phyloP scores from a whole-genome alignment of 257 asterid species.

The Mentha longifolia region DNA sequence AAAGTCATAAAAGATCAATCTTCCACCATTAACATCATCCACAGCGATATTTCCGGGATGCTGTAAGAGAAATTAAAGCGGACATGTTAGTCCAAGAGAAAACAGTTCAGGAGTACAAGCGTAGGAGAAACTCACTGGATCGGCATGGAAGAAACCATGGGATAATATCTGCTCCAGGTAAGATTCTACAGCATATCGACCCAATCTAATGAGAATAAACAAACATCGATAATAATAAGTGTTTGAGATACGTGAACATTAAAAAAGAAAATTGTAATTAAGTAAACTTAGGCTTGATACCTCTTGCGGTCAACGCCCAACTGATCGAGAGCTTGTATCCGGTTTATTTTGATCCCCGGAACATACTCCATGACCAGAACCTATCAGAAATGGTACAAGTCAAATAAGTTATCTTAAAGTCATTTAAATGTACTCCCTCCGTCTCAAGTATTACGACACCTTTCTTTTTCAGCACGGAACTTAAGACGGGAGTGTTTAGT shows the following conservation, averaged over 20 bases:
- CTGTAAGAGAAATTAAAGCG: constrained; percentile 39
- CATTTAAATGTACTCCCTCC: no score
- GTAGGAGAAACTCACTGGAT: constrained; percentile 56
- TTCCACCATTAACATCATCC: constrained; percentile 90
- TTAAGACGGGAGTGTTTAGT: no score
- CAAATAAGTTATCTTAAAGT: constrained; percentile 28
- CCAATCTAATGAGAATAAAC: constrained; percentile 58
- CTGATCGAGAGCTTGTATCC: constrained; percentile 85
- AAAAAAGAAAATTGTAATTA: background rate
- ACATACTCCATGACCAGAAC: constrained; percentile 92
- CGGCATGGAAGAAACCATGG: constrained; percentile 95
- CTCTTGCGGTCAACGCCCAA: constrained; percentile 91
- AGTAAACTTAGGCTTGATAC: constrained; percentile 35
- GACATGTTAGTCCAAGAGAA: constrained; percentile 7
- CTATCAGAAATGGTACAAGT: constrained; percentile 43
- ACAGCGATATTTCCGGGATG: constrained; percentile 95
- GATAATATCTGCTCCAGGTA: constrained; percentile 91
- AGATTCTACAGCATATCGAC: constrained; percentile 91
- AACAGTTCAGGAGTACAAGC: background rate
- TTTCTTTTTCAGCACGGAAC: no score
- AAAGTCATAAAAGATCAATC: constrained; percentile 88
- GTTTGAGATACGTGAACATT: background rate
- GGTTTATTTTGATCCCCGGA: constrained; percentile 91
- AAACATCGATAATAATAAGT: constrained; percentile 27
- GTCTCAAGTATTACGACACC: no score